Evolutionary conservation across 495 filamentous ascomycete genomes (phyloP), one percentile per base, ranked within the genome.

Genomic region (Penicillium crystallinum): DNA sequence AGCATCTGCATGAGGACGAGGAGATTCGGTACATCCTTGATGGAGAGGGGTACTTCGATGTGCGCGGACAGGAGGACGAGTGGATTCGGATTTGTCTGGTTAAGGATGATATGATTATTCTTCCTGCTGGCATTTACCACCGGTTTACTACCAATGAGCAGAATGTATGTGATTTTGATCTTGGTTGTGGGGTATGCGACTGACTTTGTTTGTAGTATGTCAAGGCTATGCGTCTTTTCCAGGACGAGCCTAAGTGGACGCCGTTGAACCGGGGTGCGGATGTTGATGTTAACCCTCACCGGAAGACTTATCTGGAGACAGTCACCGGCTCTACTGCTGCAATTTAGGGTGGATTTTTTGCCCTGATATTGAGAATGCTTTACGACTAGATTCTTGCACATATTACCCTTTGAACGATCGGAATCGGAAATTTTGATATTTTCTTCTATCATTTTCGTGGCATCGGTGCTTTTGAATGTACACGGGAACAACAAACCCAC

Each of bases 241-340:
- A 97, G 77, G 93, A 97, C 50, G 91, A 97, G 75, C 95, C 93
- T 35, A 96, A 96, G 73, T 98, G 93, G 93, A 97, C 91, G 51
- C 89, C 93, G 14, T 69, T 98, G 61, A 96, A 96, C 70, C 81
- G 95, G 37, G 81, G 80, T 1, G 76, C 71, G 10, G 90, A 95
- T 35, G 75, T 96, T 50, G 89, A 96, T 69, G 68, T 61, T 47
- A 98, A 96, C 68, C 70, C 72, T 29, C 86, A 84, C 62, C 83
- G 93, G 15, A 80, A 88, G 78, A 80, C 81, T 21, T 97, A 97
- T 65, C 62, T 91, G 11, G 72, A 77, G 46, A 67, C 57, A 12
- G 41, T 67, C n/a, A 27, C 52, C 46, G 52, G 44, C 19, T 21
- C 61, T 39, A 41, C 68, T 52, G 60, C 66, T 39, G 55, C 66